A percentile compares a stretch with the other conserved stretches of the same genome.
Conservation (phyloP, 345 rosid species). For the Sisymbrium irio region DNA sequence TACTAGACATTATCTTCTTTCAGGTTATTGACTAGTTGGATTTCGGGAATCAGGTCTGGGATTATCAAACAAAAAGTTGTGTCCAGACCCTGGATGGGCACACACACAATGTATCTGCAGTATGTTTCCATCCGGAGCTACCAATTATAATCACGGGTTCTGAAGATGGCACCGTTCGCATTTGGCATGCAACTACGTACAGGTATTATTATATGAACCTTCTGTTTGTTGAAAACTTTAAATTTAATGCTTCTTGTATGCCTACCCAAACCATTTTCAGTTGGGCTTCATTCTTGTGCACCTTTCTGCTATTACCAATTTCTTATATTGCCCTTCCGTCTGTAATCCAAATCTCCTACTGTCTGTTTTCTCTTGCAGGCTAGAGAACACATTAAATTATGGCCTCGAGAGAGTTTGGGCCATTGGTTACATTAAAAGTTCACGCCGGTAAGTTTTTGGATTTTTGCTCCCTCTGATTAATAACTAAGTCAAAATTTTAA, state of each 20-base stretch:
- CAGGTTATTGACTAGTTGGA: conserved; percentile 27
- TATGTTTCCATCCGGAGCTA: conserved; percentile 83
- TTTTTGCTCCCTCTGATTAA: not conserved
- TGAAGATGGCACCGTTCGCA: conserved; percentile 78
- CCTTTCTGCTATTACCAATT: not conserved
- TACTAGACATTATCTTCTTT: not conserved
- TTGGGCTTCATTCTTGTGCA: conserved; percentile 1
- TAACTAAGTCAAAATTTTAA: not conserved
- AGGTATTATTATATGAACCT: conserved; percentile 40
- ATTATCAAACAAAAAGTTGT: conserved; percentile 82
- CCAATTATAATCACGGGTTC: conserved; percentile 80
- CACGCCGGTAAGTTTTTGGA: conserved; percentile 68
- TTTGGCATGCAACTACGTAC: conserved; percentile 80
- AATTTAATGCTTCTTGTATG: not conserved
- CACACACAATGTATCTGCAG: conserved; percentile 81
- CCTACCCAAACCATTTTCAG: not conserved
- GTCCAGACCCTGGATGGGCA: conserved; percentile 85
- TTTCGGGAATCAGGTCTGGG: conserved; percentile 63
- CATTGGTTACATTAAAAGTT: conserved; percentile 76
- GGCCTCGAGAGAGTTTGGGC: conserved; percentile 99
- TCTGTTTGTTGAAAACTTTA: not conserved
- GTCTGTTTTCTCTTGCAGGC: conserved; percentile 51
- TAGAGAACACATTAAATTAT: conserved; percentile 64
- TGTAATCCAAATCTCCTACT: conserved; percentile 6
- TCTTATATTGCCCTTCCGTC: not conserved